phyloP scores from a whole-genome alignment of 257 asterid genomes.

The Parsonsia alboflavescens region DNA sequence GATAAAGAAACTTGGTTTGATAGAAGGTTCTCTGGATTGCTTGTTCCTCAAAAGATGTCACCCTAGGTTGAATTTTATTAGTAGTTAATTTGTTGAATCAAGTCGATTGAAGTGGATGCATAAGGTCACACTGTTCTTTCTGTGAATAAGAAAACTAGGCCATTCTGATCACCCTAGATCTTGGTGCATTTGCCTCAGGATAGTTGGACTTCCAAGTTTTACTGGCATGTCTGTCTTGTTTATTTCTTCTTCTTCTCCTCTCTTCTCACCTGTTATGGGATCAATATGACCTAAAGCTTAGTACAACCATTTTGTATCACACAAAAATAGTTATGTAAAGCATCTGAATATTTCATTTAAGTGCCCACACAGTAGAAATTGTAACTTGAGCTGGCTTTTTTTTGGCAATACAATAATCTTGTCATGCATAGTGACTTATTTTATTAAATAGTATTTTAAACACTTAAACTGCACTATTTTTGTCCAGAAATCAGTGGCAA shows the following conservation, averaged over 20 bases:
- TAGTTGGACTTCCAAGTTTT: constrained; percentile 1
- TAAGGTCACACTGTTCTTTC: neutral
- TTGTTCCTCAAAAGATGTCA: neutral
- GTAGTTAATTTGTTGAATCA: neutral
- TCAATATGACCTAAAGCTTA: no score
- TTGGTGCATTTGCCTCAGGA: neutral
- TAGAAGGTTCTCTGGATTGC: neutral
- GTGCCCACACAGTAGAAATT: no score
- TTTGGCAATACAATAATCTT: neutral
- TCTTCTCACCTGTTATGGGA: no score
- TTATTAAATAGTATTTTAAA: neutral
- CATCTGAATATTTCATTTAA: neutral
- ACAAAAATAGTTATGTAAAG: neutral
- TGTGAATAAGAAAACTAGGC: neutral
- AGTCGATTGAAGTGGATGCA: neutral
- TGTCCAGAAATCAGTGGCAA: neutral
- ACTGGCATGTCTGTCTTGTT: neutral
- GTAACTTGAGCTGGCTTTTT: neutral
- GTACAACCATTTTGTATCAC: neutral
- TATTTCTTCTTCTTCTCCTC: neutral
- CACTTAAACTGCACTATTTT: neutral
- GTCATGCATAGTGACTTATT: neutral
- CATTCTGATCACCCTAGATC: neutral
- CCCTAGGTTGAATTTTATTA: neutral
- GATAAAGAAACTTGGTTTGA: neutral